Base-by-base conservation (phyloP, 176 grass and related monocot species). In the Typha latifolia region DNA sequence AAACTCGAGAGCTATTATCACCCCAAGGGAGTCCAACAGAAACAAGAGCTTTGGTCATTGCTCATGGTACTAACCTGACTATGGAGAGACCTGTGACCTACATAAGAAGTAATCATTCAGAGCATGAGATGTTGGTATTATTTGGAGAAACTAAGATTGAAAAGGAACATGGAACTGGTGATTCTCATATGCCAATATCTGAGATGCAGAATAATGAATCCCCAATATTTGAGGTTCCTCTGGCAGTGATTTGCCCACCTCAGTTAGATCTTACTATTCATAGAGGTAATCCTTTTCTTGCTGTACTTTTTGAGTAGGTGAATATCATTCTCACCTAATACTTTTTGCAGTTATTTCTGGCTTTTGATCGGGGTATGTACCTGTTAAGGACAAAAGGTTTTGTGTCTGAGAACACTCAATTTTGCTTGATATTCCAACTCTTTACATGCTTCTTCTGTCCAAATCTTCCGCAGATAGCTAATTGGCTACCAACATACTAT, bases 281-380 rank as follows among this genome's bases (percentile, higher is more conserved):
- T n/a, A 64, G 48, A 69, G 78, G 78, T 85, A 77, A 72, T 61
- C 11, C 72, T 4, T 26, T 23, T 73, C 34, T 77, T 67, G 32
- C 26, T 1, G 12, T 61, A 50, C 49, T 4, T 14, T 27, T 4
- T 78, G 62, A 43, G 37, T 43, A 9, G 9, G 37, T 43, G 10
- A 43, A 43, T 6, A 43, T 6, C 37, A 43, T 43, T 43, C 37
- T 43, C 10, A 9, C 37, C 1, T 10, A 43, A 43, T 43, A 43
- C 5, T 0, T 43, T 9, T 43, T 43, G 37, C 37, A 43, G 9
- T 43, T 43, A 43, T 43, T 43, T 43, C 37, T 43, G 9, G 5
- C 1, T 9, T 43, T 43, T 43, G 37, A 43, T 43, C 0, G 37
- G 37, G 37, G 9, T 43, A 43, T 43, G 37, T 43, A 43, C 37